Evolutionary conservation across 805 yeast species (phyloP).

Genomic region (Vanderwaltozyma yarrowii): DNA sequence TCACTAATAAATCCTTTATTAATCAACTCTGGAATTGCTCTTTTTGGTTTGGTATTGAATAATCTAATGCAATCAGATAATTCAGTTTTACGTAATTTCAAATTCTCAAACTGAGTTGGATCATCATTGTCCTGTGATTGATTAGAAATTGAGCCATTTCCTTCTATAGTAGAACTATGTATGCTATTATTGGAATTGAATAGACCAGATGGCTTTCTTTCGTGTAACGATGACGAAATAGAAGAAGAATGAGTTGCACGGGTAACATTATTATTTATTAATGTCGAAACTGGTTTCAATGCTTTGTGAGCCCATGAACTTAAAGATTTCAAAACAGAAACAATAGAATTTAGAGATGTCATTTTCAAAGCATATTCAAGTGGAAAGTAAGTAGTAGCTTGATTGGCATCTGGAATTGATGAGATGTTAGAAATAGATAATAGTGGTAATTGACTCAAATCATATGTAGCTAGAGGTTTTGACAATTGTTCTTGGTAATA

Average conservation of each 20-base stretch:
- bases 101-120: constrained; percentile 74
- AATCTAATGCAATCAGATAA: constrained; percentile 65
- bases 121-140: constrained; percentile 43
- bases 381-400: constrained; percentile 38
- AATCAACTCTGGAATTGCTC: constrained; percentile 57
- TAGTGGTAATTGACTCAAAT: constrained; percentile 63
- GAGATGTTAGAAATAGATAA: constrained; percentile 59
- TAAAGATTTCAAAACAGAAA: constrained; percentile 71
- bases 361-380: constrained; percentile 77
- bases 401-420: constrained; percentile 14
- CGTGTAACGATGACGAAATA: constrained; percentile 11
- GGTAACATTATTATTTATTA: constrained; percentile 1
- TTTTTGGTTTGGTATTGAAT: constrained; percentile 79
- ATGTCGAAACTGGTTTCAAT: constrained; percentile 21
- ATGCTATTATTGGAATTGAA: constrained; percentile 6
- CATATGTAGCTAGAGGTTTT: constrained; percentile 61
- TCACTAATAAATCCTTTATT: constrained; percentile 53
- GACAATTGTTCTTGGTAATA: constrained; percentile 42
- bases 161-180: constrained; percentile 9
- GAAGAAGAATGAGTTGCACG: constrained; percentile 7
- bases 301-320: constrained; percentile 80
- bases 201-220: constrained; percentile 5
- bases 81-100: constrained; percentile 75
- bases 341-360: constrained; percentile 68
- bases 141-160: constrained; percentile 7